Evolutionary conservation across 306 rosid genomes (phyloP).

Genomic region (Citrullus amarus): DNA sequence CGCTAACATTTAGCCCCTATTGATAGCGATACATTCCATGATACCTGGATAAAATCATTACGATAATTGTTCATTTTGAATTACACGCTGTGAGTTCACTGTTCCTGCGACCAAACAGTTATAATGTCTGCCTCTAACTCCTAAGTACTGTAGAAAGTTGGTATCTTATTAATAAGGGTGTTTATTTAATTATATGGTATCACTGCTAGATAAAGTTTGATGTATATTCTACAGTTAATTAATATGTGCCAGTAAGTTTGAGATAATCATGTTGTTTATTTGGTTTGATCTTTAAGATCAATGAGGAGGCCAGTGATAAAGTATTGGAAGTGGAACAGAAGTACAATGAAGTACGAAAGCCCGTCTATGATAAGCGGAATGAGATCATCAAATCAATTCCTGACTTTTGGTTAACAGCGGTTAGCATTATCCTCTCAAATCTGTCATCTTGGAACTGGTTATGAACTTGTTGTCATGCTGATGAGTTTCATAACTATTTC

Average conservation of each 20-base stretch:
- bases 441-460: background rate
- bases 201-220: background rate
- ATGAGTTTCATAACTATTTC: background rate
- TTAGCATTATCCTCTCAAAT: conserved; percentile 24
- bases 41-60: background rate
- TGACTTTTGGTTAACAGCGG: conserved; percentile 89
- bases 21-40: background rate
- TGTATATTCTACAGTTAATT: background rate
- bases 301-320: conserved; percentile 85
- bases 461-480: background rate
- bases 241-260: background rate
- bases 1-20: background rate
- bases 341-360: conserved; percentile 73
- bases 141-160: background rate
- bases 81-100: background rate
- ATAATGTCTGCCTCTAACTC: background rate
- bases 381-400: conserved; percentile 76
- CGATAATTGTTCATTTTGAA: background rate
- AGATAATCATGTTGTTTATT: background rate
- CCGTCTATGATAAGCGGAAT: conserved; percentile 63
- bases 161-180: background rate
- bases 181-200: background rate
- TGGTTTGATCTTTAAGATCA: conserved; percentile 37
- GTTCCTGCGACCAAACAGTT: background rate
- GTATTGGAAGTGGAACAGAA: conserved; percentile 87